A percentile compares a stretch with the other conserved stretches of the same genome.
Evolutionary conservation across 2,329 filamentous ascomycete species (phyloP).

Genomic region (Pseudocercospora crystallina): DNA sequence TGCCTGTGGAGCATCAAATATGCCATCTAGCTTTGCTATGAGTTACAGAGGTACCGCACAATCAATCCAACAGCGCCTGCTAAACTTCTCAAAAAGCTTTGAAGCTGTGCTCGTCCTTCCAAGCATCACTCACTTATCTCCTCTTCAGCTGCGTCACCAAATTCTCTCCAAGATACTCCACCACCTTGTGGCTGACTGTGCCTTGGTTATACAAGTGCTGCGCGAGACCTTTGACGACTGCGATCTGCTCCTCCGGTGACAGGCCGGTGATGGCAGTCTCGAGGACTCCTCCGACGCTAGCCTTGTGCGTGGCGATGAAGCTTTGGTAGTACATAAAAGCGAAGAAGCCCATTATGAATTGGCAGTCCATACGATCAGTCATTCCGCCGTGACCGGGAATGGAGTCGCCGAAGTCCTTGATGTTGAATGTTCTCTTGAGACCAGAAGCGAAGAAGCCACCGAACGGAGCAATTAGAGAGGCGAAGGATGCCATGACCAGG

Average conservation of each 20-base stretch:
- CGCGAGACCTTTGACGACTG: conserved; percentile 63
- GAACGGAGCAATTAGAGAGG: conserved; percentile 93
- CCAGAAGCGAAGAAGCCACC: conserved; percentile 98
- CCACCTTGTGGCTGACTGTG: conserved; percentile 54
- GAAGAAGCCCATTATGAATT: conserved; percentile 99
- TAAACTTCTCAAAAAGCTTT: neutral
- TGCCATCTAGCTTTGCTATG: too few species aligned
- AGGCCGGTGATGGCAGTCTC: conserved; percentile 91
- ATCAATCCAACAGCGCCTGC: neutral
- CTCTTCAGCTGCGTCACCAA: conserved; percentile 20
- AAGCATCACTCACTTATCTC: conserved; percentile 7
- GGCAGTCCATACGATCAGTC: conserved; percentile 98
- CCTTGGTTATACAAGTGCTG: conserved; percentile 67
- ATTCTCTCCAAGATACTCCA: conserved; percentile 36
- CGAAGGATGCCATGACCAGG: conserved; percentile 85
- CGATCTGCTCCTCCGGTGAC: conserved; percentile 82
- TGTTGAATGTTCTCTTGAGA: conserved; percentile 97
- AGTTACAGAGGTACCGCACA: too few species aligned
- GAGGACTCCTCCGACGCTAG: conserved; percentile 80
- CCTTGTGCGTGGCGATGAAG: conserved; percentile 88
- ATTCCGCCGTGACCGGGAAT: conserved; percentile 98
- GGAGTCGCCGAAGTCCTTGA: conserved; percentile 98
- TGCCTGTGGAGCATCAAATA: too few species aligned
- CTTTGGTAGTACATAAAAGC: conserved; percentile 96
- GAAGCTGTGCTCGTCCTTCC: conserved; percentile 1